phyloP scores from a whole-genome alignment of 2,329 filamentous ascomycete species.

The Penicillium oxalicum region DNA sequence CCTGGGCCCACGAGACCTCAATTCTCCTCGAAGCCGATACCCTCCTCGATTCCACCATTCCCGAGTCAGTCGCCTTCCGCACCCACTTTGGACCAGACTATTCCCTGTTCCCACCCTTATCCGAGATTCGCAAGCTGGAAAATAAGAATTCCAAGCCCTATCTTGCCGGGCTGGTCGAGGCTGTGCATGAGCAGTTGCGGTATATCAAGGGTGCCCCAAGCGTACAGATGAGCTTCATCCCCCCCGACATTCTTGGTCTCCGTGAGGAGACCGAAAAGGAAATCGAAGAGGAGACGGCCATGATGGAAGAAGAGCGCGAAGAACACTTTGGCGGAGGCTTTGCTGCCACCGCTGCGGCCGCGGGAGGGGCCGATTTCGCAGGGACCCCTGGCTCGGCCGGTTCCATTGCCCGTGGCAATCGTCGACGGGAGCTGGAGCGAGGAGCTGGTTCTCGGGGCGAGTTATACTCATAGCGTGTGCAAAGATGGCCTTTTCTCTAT shows the following conservation, averaged over 20 bases:
- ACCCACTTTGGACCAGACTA: constrained; percentile 85
- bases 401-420: constrained; percentile 17
- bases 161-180: constrained; percentile 66
- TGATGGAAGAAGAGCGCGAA: constrained; percentile 36
- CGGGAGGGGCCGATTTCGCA: not conserved
- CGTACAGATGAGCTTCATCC: constrained; percentile 75
- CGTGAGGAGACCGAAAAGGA: constrained; percentile 46
- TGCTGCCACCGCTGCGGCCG: constrained; percentile 5
- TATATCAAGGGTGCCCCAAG: constrained; percentile 82
- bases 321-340: constrained; percentile 32
- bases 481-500: too few relatives aligned
- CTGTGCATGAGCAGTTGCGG: constrained; percentile 76
- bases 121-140: constrained; percentile 59
- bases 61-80: constrained; percentile 74
- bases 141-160: constrained; percentile 77
- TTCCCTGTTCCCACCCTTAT: constrained; percentile 80
- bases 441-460: constrained; percentile 33
- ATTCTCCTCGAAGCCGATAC: constrained; percentile 73
- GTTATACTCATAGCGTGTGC: constrained; percentile 27
- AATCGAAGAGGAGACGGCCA: constrained; percentile 39
- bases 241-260: constrained; percentile 62
- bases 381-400: constrained; percentile 17
- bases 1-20: constrained; percentile 94
- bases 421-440: constrained; percentile 32
- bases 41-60: constrained; percentile 66